Base-by-base conservation (phyloP, 2,329 filamentous ascomycete genomes). In the Pseudogymnoascus sp. region DNA sequence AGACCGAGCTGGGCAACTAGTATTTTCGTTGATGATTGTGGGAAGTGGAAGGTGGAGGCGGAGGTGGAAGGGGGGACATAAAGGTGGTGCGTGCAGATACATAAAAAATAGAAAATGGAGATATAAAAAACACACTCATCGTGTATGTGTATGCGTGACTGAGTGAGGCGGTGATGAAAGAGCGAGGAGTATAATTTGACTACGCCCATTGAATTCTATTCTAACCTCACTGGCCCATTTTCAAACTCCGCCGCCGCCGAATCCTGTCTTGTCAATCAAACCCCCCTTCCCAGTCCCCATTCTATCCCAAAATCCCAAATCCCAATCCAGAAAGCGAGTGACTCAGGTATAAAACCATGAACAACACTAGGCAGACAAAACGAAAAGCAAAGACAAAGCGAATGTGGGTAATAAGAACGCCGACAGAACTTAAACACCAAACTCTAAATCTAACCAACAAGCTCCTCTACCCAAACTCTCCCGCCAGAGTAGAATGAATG, bases 31-130 rank as follows among this genome's bases (percentile, higher is more conserved):
- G n/a, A 55, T 55, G 44, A 25, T 15, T 48, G 42, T 5, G 38
- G 25, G 7, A 4, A 27, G 25, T 25, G 44, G 4, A 17, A n/a
- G 27, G 27, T 10, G 33, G 33, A 21, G 21, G 21, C 21, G 3
- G 33, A 36, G 12, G 33, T 36, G 10, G 17, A 21, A 21, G 17
- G 17, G 17, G 17, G 33, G 41, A 42, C 41, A 42, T 42, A 42
- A 12, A 33, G 44, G 31, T 33, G 6, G 39, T n/a, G n/a, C n/a
- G 9, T 8, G 42, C 25, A 51, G 42, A 51, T 51, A 51, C 42
- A 31, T 51, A 51, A 51, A 51, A 51, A 51, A 51, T 51, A 31
- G 42, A 51, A 51, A 51, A 51, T 31, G 42, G 42, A 25, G 42
- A 10, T 51, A 31, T 51, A 51, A 51, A 48, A 51, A 29, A 44